Conservation (phyloP, 495 filamentous ascomycete genomes). For the Glonium stellatum region DNA sequence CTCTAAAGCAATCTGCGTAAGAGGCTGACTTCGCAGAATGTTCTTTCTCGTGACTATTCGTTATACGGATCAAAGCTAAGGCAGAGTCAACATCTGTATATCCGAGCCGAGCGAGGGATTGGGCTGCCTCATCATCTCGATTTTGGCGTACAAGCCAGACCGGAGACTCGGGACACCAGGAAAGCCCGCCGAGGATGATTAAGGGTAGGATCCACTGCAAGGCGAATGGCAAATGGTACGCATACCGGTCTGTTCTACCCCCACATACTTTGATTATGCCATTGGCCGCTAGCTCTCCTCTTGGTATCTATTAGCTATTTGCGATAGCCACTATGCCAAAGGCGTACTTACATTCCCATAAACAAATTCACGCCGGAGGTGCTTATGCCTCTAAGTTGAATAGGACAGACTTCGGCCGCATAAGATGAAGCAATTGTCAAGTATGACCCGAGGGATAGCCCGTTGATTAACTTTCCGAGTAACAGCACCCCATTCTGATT, state of each 20-base stretch:
- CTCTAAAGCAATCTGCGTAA: constrained; percentile 23
- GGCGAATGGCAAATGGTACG: constrained; percentile 32
- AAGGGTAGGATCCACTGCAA: constrained; percentile 35
- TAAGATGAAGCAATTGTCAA: constrained; percentile 1
- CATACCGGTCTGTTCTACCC: constrained; percentile 25
- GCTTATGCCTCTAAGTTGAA: background rate
- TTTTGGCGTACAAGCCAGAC: constrained; percentile 22
- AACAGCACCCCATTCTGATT: constrained; percentile 1
- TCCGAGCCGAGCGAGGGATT: constrained; percentile 17
- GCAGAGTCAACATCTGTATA: constrained; percentile 19
- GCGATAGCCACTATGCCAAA: background rate
- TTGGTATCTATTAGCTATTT: background rate
- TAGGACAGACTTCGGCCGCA: background rate
- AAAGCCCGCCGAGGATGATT: constrained; percentile 26
- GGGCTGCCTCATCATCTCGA: constrained; percentile 12
- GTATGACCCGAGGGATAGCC: background rate
- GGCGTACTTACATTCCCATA: background rate
- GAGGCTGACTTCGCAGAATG: constrained; percentile 6
- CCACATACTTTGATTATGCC: constrained; percentile 28
- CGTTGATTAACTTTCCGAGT: background rate
- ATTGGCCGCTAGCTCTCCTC: constrained; percentile 24
- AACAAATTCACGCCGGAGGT: constrained; percentile 1
- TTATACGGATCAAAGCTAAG: constrained; percentile 25
- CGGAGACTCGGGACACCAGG: constrained; percentile 26
- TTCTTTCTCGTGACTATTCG: constrained; percentile 22